phyloP scores from a whole-genome alignment of 192 early-diverging fungal species.

The Coemansia sp. region DNA sequence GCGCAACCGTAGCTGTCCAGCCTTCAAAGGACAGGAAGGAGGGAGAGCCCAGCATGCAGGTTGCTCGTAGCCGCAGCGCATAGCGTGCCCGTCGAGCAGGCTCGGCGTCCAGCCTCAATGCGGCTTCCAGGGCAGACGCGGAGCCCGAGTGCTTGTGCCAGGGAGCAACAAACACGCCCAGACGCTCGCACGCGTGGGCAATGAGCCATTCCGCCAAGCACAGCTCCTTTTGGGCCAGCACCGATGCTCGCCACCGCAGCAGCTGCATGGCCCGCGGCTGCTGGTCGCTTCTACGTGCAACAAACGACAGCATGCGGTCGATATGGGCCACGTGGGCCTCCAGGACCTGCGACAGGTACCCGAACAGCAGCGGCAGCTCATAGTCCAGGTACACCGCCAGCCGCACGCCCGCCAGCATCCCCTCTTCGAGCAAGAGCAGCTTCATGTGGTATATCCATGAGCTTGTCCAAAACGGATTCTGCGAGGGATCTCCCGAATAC shows the following conservation, averaged over 20 bases:
- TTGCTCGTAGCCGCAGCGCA: slow-evolving; percentile 35
- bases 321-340: slow-evolving; percentile 34
- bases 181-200: slow-evolving; percentile 27
- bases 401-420: slow-evolving; percentile 25
- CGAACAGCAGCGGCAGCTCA: slow-evolving; percentile 33
- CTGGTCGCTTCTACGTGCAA: not conserved
- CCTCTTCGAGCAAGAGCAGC: slow-evolving; percentile 26
- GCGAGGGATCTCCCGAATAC: slow-evolving; percentile 16
- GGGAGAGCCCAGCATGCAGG: slow-evolving; percentile 37
- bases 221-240: slow-evolving; percentile 24
- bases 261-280: slow-evolving; percentile 8
- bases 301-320: slow-evolving; percentile 15
- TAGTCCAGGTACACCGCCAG: slow-evolving; percentile 29
- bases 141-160: slow-evolving; percentile 8
- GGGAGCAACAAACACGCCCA: slow-evolving; percentile 25
- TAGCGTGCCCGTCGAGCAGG: slow-evolving; percentile 17
- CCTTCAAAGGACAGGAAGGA: slow-evolving; percentile 25
- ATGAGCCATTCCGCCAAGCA: slow-evolving; percentile 37
- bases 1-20: slow-evolving; percentile 17
- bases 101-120: slow-evolving; percentile 14
- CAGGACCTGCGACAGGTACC: slow-evolving; percentile 28
- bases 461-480: slow-evolving; percentile 41
- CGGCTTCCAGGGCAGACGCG: not conserved
- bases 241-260: slow-evolving; percentile 17
- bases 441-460: slow-evolving; percentile 52